Evolutionary conservation across 1,284 basidiomycete species (phyloP).

Genomic region (Ganoderma sinense): DNA sequence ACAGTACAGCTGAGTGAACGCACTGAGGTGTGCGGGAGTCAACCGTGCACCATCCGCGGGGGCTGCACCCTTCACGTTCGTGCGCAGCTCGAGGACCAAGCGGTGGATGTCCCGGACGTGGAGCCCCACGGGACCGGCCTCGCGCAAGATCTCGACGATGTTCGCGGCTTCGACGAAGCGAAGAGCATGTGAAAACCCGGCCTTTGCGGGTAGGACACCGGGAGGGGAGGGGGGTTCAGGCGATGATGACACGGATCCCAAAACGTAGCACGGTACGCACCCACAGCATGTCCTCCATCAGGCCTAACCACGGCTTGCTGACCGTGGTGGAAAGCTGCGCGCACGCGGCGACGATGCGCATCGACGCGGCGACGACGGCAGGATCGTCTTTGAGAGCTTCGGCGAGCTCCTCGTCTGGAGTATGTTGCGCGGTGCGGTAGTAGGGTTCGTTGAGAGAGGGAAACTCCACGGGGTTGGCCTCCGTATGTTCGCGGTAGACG

Average conservation of each 20-base stretch:
- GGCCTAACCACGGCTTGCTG: slow-evolving; percentile 41
- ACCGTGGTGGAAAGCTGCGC: slow-evolving; percentile 66
- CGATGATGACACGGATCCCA: neutral
- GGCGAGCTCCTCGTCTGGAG: slow-evolving; percentile 34
- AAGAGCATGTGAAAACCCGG: slow-evolving; percentile 15
- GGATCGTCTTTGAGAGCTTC: slow-evolving; percentile 64
- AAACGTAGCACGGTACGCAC: neutral
- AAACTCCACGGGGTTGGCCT: slow-evolving; percentile 51
- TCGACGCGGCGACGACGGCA: slow-evolving; percentile 58
- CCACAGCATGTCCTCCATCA: slow-evolving; percentile 23
- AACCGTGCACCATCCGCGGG: slow-evolving; percentile 15
- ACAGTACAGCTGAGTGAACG: neutral
- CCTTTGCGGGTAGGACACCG: slow-evolving; percentile 5
- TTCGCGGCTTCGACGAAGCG: slow-evolving; percentile 20
- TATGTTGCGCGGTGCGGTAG: slow-evolving; percentile 45
- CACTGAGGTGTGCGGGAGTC: slow-evolving; percentile 13
- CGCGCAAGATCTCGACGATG: slow-evolving; percentile 43
- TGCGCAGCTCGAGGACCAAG: slow-evolving; percentile 18
- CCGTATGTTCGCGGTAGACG: slow-evolving; percentile 49
- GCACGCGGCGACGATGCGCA: slow-evolving; percentile 66
- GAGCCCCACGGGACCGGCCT: slow-evolving; percentile 42
- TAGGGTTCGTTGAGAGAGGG: slow-evolving; percentile 61
- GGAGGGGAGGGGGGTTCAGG: no score
- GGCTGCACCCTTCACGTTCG: slow-evolving; percentile 22
- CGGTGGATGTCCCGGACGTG: slow-evolving; percentile 34